Base-by-base conservation (phyloP, 805 yeast genomes). In the Ogataea naganishii region DNA sequence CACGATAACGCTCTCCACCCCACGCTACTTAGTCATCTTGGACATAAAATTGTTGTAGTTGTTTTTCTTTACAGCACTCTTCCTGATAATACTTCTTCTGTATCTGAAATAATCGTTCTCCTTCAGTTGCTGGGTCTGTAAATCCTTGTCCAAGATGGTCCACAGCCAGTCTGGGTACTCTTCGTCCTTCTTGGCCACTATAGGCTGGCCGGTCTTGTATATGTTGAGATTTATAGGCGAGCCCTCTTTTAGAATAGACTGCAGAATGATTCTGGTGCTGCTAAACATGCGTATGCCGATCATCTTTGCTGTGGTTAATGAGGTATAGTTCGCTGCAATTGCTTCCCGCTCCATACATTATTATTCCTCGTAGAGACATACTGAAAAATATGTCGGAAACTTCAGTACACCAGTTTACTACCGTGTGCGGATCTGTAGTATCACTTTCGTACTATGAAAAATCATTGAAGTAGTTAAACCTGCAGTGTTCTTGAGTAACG, bases 151-250 rank as follows among this genome's bases (percentile, higher is more conserved):
- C 19, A 86, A 67, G 27, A 83, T 63, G 5, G 69, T 72, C 97
- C 97, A 92, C 31, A 89, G 66, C 98, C 98, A 89, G 26, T 69
- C 82, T 5, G 98, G 98, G 50, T 89, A 89, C 46, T 88, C 95
- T 22, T 64, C 64, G 51, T 92, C 97, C 37, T 80, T 84, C 32
- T 80, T 56, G 2, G 97, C 97, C 5, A 84, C 75, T 7, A 94
- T 85, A 43, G 86, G 96, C 36, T 78, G 74, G n/a, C 89, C 94
- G 21, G 68, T 65, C 49, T 85, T 86, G 49, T 72, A 72, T 25
- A 89, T 67, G 44, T 81, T 80, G 46, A 86, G 58, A 39, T 79
- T 78, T 37, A 82, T 60, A 7, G 69, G 64, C 0, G 92, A 80
- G 36, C 97, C 86, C 30, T 82, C 78, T 41, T 66, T 56, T 51